Evolutionary conservation across 208 protist genomes (phyloP).

Genomic region (Acanthamoeba sp.): DNA sequence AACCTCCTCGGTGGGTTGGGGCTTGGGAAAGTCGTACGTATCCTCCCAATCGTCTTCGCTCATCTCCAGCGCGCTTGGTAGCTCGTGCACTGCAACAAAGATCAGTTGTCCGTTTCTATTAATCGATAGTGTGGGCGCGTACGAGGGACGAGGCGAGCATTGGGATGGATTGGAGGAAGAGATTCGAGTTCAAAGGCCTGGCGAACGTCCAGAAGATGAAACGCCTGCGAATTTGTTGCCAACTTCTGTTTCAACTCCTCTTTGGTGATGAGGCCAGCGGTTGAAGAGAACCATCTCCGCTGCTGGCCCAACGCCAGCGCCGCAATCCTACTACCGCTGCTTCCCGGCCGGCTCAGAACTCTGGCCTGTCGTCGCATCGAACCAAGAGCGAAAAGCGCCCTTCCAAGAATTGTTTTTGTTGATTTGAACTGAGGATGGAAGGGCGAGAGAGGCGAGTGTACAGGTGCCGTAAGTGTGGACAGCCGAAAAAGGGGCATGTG

Average conservation of each 20-base stretch:
- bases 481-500: constrained; percentile 22
- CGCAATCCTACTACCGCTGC: no score
- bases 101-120: no score
- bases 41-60: constrained; percentile 61
- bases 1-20: background rate
- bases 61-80: constrained; percentile 38
- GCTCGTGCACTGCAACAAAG: constrained; percentile 24
- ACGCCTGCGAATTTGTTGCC: background rate
- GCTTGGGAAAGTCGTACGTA: constrained; percentile 30
- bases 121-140: background rate
- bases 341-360: no score
- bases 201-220: constrained; percentile 57
- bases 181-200: constrained; percentile 10
- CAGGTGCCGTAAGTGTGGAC: constrained; percentile 2
- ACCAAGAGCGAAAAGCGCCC: no score
- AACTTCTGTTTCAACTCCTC: constrained; percentile 2
- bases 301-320: background rate
- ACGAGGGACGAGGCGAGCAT: constrained; percentile 13
- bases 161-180: background rate
- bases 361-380: no score
- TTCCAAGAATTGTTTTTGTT: no score
- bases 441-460: background rate
- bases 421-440: background rate
- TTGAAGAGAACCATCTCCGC: background rate
- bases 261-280: background rate